Evolutionary conservation across 2,329 filamentous ascomycete genomes (phyloP), one percentile per base, ranked within the genome.

Genomic region (Colletotrichum sp.): DNA sequence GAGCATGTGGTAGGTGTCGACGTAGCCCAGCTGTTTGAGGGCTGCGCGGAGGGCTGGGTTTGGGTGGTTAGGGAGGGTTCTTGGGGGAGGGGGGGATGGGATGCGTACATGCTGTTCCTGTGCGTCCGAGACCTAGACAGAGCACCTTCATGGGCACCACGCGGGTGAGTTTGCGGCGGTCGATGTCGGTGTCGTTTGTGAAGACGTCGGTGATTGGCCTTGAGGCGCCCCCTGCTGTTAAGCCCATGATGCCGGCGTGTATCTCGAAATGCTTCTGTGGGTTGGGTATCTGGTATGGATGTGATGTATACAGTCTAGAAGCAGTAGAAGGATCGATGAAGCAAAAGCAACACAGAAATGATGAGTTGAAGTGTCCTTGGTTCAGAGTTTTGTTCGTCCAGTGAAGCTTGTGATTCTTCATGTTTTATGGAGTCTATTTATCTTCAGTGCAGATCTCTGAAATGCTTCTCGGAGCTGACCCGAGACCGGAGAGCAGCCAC

Each of bases 81-180:
- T 29, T 12, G 27, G 29, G 63, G 6, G 36, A 31, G 24, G 66
- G 13, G 31, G 24, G 66, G 13, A 38, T n/a, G 51, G 85, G 88
- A 80, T 86, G 27, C 31, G 13, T 59, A 90, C 91, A 94, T 38
- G 92, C 90, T 78, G 93, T 94, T 79, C 93, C 93, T 11, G 93
- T 95, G 76, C 93, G 88, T 69, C 92, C 91, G 21, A 94, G 87
- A 59, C 93, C 93, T 1, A 95, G 87, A 61, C 92, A 89, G 38
- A 95, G 89, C 61, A 95, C 90, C 80, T 90, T 90, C 93, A 95
- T 94, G 38, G 93, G 93, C 66, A 93, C 92, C 36, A 86, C 89
- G 70, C 93, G 91, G 73, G 87, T 88, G 82, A 91, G 92, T 85
- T 91, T 85, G 77, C 90, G 87, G 64, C 90, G 87, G 82, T 95